Percentiles rank a stretch among this genome's conserved stretches.
Conservation (phyloP, 805 yeast genomes). For the Torulaspora quercuum region DNA sequence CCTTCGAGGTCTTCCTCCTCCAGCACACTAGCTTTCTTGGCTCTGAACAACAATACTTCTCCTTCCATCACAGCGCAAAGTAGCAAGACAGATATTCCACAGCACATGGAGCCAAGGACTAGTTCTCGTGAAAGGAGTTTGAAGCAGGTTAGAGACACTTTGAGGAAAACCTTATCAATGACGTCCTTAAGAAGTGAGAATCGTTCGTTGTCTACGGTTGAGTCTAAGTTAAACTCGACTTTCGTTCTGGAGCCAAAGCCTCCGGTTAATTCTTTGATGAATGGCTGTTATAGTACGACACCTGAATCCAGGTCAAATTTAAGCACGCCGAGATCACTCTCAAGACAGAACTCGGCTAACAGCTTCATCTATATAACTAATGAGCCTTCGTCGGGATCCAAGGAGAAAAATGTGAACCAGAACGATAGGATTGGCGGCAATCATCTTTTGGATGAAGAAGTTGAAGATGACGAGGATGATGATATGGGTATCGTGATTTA, state of each 20-base stretch:
- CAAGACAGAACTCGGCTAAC: slow-evolving; percentile 24
- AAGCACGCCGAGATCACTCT: slow-evolving; percentile 29
- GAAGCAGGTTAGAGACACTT: slow-evolving; percentile 23
- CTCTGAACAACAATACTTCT: slow-evolving; percentile 8
- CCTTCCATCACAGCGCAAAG: slow-evolving; percentile 9
- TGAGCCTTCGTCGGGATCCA: not conserved
- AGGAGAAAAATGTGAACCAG: not conserved
- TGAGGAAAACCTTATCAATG: slow-evolving; percentile 28
- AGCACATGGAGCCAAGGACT: slow-evolving; percentile 8
- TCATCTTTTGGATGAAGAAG: slow-evolving; percentile 5
- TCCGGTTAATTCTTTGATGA: slow-evolving; percentile 32
- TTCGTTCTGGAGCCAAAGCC: slow-evolving; percentile 34
- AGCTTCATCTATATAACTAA: slow-evolving; percentile 9
- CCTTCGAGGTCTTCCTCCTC: slow-evolving; percentile 24
- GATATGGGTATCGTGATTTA: slow-evolving; percentile 16
- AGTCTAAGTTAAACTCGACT: slow-evolving; percentile 26
- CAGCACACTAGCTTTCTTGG: slow-evolving; percentile 10
- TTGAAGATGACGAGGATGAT: slow-evolving; percentile 14
- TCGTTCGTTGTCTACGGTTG: slow-evolving; percentile 10
- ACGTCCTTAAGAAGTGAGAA: slow-evolving; percentile 17
- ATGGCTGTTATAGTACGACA: slow-evolving; percentile 33
- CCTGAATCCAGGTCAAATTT: slow-evolving; percentile 34
- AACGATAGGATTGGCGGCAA: too few species aligned
- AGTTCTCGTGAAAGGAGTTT: slow-evolving; percentile 17
- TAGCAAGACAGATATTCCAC: slow-evolving; percentile 11